Percentiles rank a stretch among this genome's conserved stretches.
These are phyloP conservation scores for Colletotrichum eleusines DNA, from an alignment of 2,329 filamentous ascomycete species.

Conservation along the genomic window DNA sequence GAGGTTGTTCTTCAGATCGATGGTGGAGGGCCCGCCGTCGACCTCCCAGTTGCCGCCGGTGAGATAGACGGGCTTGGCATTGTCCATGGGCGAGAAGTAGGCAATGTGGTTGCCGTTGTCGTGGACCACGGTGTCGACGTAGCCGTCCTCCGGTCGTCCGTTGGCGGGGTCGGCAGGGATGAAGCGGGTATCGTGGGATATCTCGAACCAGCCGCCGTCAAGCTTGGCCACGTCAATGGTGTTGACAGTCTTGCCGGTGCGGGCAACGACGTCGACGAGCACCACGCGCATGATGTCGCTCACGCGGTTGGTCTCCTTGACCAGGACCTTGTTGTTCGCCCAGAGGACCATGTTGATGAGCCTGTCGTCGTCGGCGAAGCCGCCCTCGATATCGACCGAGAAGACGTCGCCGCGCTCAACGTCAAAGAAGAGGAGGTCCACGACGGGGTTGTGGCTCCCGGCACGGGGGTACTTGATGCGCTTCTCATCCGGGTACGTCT, in stretches of 20 bases:
- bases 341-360: conserved; percentile 95
- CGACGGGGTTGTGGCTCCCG: conserved; percentile 91
- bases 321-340: conserved; percentile 85
- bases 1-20: conserved; percentile 86
- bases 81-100: conserved; percentile 92
- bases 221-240: conserved; percentile 82
- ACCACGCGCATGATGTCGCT: conserved; percentile 92
- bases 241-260: conserved; percentile 82
- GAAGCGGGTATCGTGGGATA: conserved; percentile 86
- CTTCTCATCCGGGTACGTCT: conserved; percentile 89
- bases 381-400: conserved; percentile 79
- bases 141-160: conserved; percentile 85
- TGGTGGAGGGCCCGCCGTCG: conserved; percentile 82
- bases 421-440: conserved; percentile 91
- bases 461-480: conserved; percentile 98
- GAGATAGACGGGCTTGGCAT: conserved; percentile 82
- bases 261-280: conserved; percentile 80
- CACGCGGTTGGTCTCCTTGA: conserved; percentile 94
- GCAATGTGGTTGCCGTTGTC: conserved; percentile 91
- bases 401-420: conserved; percentile 82
- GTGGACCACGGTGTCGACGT: conserved; percentile 90
- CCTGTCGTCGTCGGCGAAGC: conserved; percentile 84
- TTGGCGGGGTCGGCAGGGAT: conserved; percentile 85
- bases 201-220: conserved; percentile 98
- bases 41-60: conserved; percentile 95